phyloP scores from a whole-genome alignment of 352 stramenopile species.

The Salisapilia sapeloensis region DNA sequence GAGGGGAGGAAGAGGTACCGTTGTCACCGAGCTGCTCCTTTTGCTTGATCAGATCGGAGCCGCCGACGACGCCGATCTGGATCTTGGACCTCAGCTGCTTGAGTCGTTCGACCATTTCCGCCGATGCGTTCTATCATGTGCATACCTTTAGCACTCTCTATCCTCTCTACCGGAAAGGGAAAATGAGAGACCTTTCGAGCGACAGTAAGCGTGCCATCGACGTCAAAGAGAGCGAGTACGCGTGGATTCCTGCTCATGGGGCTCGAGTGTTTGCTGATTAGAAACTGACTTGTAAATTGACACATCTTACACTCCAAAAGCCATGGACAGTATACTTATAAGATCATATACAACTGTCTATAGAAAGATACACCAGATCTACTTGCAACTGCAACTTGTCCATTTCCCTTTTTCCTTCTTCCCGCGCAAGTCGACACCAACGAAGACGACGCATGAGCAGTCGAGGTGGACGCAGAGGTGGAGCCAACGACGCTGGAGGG shows the following conservation, averaged over 20 bases:
- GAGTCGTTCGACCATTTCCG: constrained; percentile 90
- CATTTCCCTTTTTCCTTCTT: no score
- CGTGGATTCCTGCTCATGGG: constrained; percentile 84
- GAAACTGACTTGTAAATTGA: not conserved
- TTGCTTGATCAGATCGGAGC: constrained; percentile 97
- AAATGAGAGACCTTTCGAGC: constrained; percentile 62
- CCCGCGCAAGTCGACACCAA: not conserved
- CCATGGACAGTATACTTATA: not conserved
- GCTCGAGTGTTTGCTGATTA: not conserved
- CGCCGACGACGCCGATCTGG: constrained; percentile 95
- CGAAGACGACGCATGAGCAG: no score
- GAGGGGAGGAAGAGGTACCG: constrained; percentile 17
- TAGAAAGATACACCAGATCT: not conserved
- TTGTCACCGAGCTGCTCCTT: constrained; percentile 95
- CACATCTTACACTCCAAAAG: not conserved
- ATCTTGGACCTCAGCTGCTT: constrained; percentile 86
- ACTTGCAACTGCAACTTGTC: not conserved
- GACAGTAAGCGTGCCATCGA: constrained; percentile 96
- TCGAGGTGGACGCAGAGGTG: no score
- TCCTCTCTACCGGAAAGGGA: not conserved
- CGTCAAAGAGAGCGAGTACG: constrained; percentile 97
- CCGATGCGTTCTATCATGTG: constrained; percentile 66
- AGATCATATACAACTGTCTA: not conserved
- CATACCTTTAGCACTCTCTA: constrained; percentile 1
- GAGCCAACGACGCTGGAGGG: not conserved